phyloP scores from a whole-genome alignment of 2,329 filamentous ascomycete species.

The Colletotrichum karsti region DNA sequence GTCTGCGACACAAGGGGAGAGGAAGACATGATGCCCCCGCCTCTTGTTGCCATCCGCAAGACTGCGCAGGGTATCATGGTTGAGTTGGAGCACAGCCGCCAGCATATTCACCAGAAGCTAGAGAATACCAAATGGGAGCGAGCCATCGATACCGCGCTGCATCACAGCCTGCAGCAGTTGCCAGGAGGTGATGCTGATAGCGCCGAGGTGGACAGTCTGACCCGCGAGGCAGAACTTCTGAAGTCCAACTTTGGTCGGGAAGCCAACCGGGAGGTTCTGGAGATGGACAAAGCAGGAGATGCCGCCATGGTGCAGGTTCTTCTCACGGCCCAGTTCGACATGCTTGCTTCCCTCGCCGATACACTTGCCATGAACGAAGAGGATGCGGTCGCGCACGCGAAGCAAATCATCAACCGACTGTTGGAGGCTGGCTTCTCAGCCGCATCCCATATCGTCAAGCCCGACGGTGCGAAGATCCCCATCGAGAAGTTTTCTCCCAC shows the following conservation, averaged over 20 bases:
- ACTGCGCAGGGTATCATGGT: conserved; percentile 88
- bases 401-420: conserved; percentile 78
- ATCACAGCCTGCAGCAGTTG: conserved; percentile 84
- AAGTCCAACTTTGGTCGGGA: conserved; percentile 86
- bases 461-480: conserved; percentile 74
- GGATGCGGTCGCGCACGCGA: conserved; percentile 83
- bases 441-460: conserved; percentile 86
- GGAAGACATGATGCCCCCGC: conserved; percentile 73
- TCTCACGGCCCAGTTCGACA: conserved; percentile 91
- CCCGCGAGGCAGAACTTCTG: conserved; percentile 85
- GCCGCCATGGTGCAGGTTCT: conserved; percentile 82
- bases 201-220: conserved; percentile 75
- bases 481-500: conserved; percentile 75
- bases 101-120: conserved; percentile 88
- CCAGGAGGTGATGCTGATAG: conserved; percentile 73
- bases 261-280: conserved; percentile 77
- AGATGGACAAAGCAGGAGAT: conserved; percentile 86
- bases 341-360: conserved; percentile 82
- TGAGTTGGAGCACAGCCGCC: conserved; percentile 88
- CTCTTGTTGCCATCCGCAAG: conserved; percentile 80
- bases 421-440: conserved; percentile 79
- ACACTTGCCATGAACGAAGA: conserved; percentile 85
- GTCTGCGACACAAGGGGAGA: conserved; percentile 78
- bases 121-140: conserved; percentile 88
- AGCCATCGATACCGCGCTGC: conserved; percentile 84